Percentiles rank a stretch among this genome's conserved stretches.
Evolutionary conservation across 257 asterid genomes (phyloP).

Genomic region (Solanum commersonii): DNA sequence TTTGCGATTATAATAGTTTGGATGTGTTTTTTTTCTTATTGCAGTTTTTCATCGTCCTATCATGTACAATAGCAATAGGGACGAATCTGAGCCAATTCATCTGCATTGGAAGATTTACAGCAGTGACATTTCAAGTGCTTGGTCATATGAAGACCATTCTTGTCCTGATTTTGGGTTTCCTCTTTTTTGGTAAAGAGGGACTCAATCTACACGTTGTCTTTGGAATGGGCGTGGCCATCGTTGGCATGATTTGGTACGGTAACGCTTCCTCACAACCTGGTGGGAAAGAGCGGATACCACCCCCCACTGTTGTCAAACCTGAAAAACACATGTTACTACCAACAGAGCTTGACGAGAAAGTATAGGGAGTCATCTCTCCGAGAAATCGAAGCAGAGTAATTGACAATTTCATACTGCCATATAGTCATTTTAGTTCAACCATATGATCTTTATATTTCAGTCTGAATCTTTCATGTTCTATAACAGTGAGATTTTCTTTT

Average conservation of each 20-base stretch:
- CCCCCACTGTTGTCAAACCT: constrained; percentile 9
- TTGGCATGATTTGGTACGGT: constrained; percentile 76
- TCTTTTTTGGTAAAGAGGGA: constrained; percentile 73
- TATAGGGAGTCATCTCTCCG: constrained; percentile 13
- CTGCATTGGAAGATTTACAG: constrained; percentile 88
- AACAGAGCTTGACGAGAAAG: constrained; percentile 27
- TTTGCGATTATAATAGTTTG: background rate
- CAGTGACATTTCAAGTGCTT: constrained; percentile 74
- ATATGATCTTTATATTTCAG: background rate
- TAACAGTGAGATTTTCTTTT: background rate
- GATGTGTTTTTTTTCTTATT: background rate
- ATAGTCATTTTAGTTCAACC: background rate
- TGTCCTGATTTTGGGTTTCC: constrained; percentile 57
- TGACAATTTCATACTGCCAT: background rate
- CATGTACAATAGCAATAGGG: constrained; percentile 65
- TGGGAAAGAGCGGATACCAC: constrained; percentile 40
- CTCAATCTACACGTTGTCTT: constrained; percentile 50
- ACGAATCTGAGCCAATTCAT: constrained; percentile 82
- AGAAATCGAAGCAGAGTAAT: background rate
- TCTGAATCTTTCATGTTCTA: background rate
- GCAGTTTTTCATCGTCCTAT: constrained; percentile 45
- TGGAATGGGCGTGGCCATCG: constrained; percentile 55
- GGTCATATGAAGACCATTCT: constrained; percentile 84
- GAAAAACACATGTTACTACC: constrained; percentile 37
- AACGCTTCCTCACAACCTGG: constrained; percentile 58